Conservation (phyloP, 2,329 filamentous ascomycete species). For the Apiospora kogelbergensis region DNA sequence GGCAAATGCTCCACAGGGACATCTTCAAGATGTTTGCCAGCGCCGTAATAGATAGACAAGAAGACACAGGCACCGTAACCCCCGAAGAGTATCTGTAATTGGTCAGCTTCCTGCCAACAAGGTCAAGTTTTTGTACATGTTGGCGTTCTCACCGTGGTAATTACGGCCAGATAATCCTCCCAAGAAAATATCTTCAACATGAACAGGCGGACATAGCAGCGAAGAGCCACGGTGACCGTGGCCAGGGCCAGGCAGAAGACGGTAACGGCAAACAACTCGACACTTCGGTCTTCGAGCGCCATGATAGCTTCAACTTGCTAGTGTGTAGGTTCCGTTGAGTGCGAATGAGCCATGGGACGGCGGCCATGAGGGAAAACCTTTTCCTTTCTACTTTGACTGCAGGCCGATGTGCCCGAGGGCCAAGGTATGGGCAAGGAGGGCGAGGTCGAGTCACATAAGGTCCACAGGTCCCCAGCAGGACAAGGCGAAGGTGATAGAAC, state of each 20-base stretch:
- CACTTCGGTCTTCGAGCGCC: not conserved
- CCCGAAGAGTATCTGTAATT: conserved; percentile 19
- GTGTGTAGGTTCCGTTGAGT: not conserved
- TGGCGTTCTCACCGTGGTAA: conserved; percentile 22
- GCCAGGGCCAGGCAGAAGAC: not conserved
- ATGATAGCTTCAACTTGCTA: conserved; percentile 9
- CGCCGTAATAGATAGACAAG: conserved; percentile 22
- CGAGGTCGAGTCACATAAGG: not conserved
- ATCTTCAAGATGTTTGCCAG: conserved; percentile 20
- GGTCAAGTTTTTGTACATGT: too few species aligned
- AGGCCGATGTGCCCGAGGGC: not conserved
- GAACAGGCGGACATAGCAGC: conserved; percentile 27
- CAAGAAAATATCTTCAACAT: conserved; percentile 24
- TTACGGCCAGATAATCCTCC: conserved; percentile 27
- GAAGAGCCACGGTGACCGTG: conserved; percentile 23
- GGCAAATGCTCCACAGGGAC: conserved; percentile 21
- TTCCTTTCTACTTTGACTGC: not conserved
- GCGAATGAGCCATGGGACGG: not conserved
- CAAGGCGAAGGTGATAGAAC: not conserved
- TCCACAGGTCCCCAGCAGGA: not conserved
- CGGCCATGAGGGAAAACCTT: not conserved
- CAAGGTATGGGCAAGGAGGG: not conserved
- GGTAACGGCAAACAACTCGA: not conserved
- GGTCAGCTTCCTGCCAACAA: too few species aligned
- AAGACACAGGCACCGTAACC: conserved; percentile 21